Evolutionary conservation across 306 rosid genomes (phyloP).

Genomic region (Casuarina cunninghamiana): DNA sequence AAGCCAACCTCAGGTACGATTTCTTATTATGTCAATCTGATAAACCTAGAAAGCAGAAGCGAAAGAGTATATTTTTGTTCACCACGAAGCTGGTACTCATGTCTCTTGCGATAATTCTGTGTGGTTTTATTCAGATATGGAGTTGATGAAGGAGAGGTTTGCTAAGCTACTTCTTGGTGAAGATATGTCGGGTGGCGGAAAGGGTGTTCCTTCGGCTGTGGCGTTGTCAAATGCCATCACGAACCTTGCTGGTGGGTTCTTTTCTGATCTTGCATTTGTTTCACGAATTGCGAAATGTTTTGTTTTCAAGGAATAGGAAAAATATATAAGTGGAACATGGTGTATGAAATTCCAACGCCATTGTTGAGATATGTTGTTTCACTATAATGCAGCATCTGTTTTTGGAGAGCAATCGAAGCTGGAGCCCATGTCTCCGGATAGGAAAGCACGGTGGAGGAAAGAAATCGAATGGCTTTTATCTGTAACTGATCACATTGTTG

Average conservation of each 20-base stretch:
- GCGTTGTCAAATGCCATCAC: constrained; percentile 94
- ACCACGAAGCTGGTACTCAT: too few relatives aligned
- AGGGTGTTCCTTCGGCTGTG: constrained; percentile 93
- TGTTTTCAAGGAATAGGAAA: not conserved
- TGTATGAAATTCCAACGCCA: not conserved
- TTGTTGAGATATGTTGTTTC: constrained; percentile 18
- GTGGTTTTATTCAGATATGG: constrained; percentile 53
- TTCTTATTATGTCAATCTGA: constrained; percentile 2
- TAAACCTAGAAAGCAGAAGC: not conserved
- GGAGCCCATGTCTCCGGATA: constrained; percentile 66
- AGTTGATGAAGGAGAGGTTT: constrained; percentile 79
- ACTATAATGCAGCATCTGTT: constrained; percentile 64
- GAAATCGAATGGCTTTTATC: constrained; percentile 90
- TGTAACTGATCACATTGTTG: constrained; percentile 87
- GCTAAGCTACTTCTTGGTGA: constrained; percentile 90
- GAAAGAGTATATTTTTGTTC: too few relatives aligned
- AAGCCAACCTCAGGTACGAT: constrained; percentile 48
- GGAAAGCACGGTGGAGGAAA: constrained; percentile 77
- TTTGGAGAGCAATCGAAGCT: constrained; percentile 79
- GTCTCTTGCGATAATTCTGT: not conserved
- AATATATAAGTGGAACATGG: not conserved
- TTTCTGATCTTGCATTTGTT: not conserved
- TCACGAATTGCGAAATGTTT: not conserved
- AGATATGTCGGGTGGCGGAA: constrained; percentile 99
- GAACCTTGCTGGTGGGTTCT: constrained; percentile 73